These are phyloP conservation scores for Berberis vulgaris DNA, from an alignment of 164 flowering plant species.

Conservation along the genomic window DNA sequence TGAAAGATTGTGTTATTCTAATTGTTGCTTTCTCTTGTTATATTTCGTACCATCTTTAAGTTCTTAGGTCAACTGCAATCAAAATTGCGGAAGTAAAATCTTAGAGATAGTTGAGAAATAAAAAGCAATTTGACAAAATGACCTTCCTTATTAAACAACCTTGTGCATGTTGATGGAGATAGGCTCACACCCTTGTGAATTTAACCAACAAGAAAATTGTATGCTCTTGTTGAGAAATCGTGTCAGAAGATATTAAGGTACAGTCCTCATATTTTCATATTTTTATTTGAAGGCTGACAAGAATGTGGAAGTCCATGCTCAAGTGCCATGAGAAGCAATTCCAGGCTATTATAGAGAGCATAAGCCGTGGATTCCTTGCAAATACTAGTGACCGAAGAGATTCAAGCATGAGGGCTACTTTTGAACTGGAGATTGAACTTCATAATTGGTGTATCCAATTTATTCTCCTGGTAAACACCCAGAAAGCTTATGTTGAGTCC, in stretches of 20 bases:
- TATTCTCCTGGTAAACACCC: conserved; percentile 54
- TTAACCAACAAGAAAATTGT: no score
- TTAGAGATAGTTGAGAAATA: no score
- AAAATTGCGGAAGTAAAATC: no score
- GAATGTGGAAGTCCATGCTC: conserved; percentile 87
- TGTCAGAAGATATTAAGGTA: not conserved
- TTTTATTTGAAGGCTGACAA: conserved; percentile 45
- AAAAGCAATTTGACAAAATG: no score
- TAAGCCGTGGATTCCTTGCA: conserved; percentile 40
- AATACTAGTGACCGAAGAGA: conserved; percentile 43
- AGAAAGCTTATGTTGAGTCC: conserved; percentile 58
- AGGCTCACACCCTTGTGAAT: no score
- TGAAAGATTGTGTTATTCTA: no score
- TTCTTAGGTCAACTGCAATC: no score
- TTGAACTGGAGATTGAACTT: conserved; percentile 72
- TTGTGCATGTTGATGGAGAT: no score
- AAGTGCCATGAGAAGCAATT: conserved; percentile 88
- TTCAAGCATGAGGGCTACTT: conserved; percentile 56
- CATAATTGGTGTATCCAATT: conserved; percentile 60
- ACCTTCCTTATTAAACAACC: no score
- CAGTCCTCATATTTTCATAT: not conserved
- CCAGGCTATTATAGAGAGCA: conserved; percentile 72
- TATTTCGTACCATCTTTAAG: no score
- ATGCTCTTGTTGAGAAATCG: no score
- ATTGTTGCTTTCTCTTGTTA: no score